A percentile compares a stretch with the other conserved stretches of the same genome.
Conservation (phyloP, 2,329 filamentous ascomycete species). For the Aspergillus hiratsukae region DNA sequence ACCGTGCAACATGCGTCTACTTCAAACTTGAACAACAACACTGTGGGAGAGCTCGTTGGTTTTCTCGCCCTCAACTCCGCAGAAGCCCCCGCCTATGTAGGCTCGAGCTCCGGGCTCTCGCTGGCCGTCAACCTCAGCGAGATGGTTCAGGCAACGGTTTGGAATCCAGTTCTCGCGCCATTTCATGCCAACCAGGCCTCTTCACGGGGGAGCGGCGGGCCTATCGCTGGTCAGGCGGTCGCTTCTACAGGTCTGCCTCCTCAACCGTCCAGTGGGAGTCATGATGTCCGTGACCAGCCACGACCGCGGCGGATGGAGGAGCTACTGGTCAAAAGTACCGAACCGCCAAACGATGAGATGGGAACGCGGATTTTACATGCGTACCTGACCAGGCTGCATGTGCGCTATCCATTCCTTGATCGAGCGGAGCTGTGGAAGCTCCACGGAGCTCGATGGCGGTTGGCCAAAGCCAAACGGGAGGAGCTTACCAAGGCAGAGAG, state of each 20-base stretch:
- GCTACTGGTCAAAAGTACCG: slow-evolving; percentile 40
- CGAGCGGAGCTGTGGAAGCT: slow-evolving; percentile 43
- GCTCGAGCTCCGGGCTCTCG: slow-evolving; percentile 47
- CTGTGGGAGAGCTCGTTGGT: slow-evolving; percentile 45
- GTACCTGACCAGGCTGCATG: slow-evolving; percentile 45
- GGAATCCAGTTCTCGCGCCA: slow-evolving; percentile 46
- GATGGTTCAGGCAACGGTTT: slow-evolving; percentile 52
- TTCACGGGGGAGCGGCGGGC: slow-evolving; percentile 14
- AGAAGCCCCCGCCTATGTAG: slow-evolving; percentile 48
- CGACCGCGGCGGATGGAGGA: slow-evolving; percentile 38
- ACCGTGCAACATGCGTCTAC: slow-evolving; percentile 14
- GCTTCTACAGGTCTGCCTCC: slow-evolving; percentile 9
- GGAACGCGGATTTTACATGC: slow-evolving; percentile 42
- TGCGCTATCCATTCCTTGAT: slow-evolving; percentile 49
- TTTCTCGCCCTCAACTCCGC: slow-evolving; percentile 44
- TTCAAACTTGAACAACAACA: slow-evolving; percentile 30
- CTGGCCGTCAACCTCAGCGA: slow-evolving; percentile 49
- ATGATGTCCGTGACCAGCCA: slow-evolving; percentile 19
- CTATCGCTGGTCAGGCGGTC: not conserved
- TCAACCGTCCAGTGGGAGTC: slow-evolving; percentile 11
- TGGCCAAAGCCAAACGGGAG: slow-evolving; percentile 34
- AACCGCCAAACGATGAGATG: slow-evolving; percentile 45
- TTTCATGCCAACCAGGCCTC: slow-evolving; percentile 15
- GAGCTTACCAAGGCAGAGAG: slow-evolving; percentile 33
- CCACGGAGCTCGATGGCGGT: slow-evolving; percentile 39